phyloP scores from a whole-genome alignment of 148 eudicot genomes.

The Pharnaceum exiguum region DNA sequence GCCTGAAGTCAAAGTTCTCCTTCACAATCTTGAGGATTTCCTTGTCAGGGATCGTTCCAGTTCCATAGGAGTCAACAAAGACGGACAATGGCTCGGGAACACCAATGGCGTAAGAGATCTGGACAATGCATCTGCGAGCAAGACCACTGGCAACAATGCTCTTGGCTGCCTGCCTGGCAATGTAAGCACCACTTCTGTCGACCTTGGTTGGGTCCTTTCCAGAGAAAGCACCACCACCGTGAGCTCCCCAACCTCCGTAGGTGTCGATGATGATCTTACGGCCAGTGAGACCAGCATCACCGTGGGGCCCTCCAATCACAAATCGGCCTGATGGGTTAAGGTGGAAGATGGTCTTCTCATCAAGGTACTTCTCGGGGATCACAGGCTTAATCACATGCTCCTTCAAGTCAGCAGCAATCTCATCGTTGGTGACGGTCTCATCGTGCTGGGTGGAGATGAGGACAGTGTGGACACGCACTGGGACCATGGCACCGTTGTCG shows the following conservation, averaged over 20 bases:
- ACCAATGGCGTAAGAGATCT: constrained; percentile 47
- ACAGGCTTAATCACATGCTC: constrained; percentile 46
- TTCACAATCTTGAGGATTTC: constrained; percentile 41
- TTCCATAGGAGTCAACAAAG: constrained; percentile 42
- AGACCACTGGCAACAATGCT: constrained; percentile 48
- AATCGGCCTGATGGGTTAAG: constrained; percentile 52
- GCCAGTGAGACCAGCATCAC: constrained; percentile 49
- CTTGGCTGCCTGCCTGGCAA: constrained; percentile 52
- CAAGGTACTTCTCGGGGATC: constrained; percentile 47
- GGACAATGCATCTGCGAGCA: constrained; percentile 46
- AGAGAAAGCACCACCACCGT: constrained; percentile 50
- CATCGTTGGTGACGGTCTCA: constrained; percentile 35
- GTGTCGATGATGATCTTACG: constrained; percentile 53
- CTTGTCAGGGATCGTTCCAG: constrained; percentile 41
- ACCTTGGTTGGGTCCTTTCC: constrained; percentile 55
- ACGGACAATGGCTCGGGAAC: constrained; percentile 49
- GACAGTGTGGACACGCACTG: constrained; percentile 34
- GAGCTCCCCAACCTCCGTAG: constrained; percentile 51
- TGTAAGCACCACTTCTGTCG: constrained; percentile 45
- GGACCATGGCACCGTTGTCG: constrained; percentile 36
- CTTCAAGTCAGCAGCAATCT: constrained; percentile 38
- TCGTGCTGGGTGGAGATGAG: constrained; percentile 39
- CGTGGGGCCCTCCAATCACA: constrained; percentile 49
- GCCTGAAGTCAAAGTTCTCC: constrained; percentile 51
- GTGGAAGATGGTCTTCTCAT: constrained; percentile 55